phyloP scores from a whole-genome alignment of 1,284 basidiomycete genomes.

The Fomitopsis pinicola region DNA sequence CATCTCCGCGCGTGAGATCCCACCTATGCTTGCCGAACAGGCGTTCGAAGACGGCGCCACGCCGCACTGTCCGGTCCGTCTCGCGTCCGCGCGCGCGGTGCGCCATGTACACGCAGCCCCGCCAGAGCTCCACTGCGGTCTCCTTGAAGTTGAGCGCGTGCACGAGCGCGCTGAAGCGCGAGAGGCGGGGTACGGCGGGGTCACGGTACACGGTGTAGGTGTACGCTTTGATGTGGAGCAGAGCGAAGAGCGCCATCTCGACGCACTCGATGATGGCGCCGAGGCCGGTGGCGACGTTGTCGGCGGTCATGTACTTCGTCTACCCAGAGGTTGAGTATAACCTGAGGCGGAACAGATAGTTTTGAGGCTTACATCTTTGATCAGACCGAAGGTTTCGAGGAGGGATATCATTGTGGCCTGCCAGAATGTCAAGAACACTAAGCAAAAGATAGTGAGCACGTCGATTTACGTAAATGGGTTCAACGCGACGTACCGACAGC shows the following conservation, averaged over 20 bases:
- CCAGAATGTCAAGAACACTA: slow-evolving; percentile 81
- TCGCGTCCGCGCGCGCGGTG: slow-evolving; percentile 46
- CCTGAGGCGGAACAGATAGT: not conserved
- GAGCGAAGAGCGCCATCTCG: slow-evolving; percentile 72
- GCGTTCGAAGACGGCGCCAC: slow-evolving; percentile 43
- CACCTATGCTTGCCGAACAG: slow-evolving; percentile 40
- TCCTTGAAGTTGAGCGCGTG: slow-evolving; percentile 69
- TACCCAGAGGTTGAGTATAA: slow-evolving; percentile 18
- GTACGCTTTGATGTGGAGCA: slow-evolving; percentile 74
- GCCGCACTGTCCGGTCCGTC: slow-evolving; percentile 43
- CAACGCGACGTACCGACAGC: slow-evolving; percentile 52
- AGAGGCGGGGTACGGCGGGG: slow-evolving; percentile 33
- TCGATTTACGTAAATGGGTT: not conserved
- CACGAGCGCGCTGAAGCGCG: slow-evolving; percentile 48
- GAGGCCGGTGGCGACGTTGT: slow-evolving; percentile 72
- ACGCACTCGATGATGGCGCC: slow-evolving; percentile 67
- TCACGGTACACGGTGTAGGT: slow-evolving; percentile 61
- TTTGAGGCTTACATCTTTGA: slow-evolving; percentile 54
- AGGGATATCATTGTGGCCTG: slow-evolving; percentile 62
- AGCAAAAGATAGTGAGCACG: not conserved
- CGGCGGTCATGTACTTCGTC: slow-evolving; percentile 67
- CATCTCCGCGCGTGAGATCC: slow-evolving; percentile 14
- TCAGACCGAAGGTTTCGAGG: slow-evolving; percentile 56
- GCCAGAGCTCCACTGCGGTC: slow-evolving; percentile 55
- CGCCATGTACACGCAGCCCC: slow-evolving; percentile 51